A percentile compares a stretch with the other conserved stretches of the same genome.
Conservation (phyloP, 371 early-diverging fungal species). For the Zancudomyces culisetae region DNA sequence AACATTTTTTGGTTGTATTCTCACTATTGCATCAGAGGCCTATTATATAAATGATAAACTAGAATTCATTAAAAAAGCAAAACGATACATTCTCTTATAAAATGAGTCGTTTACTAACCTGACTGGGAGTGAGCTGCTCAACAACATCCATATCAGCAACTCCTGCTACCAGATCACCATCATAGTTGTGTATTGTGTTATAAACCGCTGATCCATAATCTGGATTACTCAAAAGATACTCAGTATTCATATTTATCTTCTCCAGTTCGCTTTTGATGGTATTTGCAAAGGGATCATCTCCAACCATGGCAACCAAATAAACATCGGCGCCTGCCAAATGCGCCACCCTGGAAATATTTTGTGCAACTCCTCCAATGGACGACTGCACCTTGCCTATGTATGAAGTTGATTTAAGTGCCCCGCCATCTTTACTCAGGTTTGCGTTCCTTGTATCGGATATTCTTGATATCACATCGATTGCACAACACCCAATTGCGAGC, state of each 20-base stretch:
- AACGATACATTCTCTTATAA: background rate
- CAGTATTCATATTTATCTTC: conserved; percentile 30
- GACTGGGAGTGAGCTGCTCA: conserved; percentile 19
- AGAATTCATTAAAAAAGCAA: no score
- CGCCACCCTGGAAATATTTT: conserved; percentile 73
- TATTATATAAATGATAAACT: no score
- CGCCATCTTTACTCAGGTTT: background rate
- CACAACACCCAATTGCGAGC: conserved; percentile 64
- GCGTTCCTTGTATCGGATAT: background rate
- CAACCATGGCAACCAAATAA: conserved; percentile 43
- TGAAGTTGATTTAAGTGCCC: conserved; percentile 34
- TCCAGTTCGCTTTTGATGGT: conserved; percentile 31
- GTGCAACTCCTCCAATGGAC: conserved; percentile 71
- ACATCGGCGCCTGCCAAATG: conserved; percentile 37
- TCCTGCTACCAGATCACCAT: conserved; percentile 54
- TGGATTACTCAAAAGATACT: no score
- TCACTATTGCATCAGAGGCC: background rate
- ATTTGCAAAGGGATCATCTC: conserved; percentile 44
- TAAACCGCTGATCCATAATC: conserved; percentile 36
- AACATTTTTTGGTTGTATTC: conserved; percentile 24
- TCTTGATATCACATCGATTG: conserved; percentile 47
- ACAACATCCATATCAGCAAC: conserved; percentile 81
- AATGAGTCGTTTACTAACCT: conserved; percentile 7
- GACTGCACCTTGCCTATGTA: conserved; percentile 45
- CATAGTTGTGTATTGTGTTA: conserved; percentile 45